A percentile compares a stretch with the other conserved stretches of the same genome.
These are phyloP conservation scores for Kluyveromyces starmeri DNA, from an alignment of 805 yeast species.

Conservation along the genomic window DNA sequence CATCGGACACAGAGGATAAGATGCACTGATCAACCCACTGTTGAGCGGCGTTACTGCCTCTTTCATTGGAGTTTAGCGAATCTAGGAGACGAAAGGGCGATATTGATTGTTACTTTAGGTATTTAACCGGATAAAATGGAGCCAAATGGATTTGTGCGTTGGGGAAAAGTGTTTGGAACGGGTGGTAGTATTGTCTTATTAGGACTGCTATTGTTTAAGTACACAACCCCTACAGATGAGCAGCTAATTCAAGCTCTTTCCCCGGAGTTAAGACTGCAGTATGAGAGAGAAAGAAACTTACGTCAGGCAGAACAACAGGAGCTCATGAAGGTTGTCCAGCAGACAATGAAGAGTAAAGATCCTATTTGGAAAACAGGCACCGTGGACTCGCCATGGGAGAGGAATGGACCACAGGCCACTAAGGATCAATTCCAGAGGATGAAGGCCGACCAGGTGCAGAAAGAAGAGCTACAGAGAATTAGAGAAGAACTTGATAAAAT, in stretches of 20 bases:
- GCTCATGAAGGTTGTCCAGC: conserved; percentile 54
- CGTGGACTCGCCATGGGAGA: conserved; percentile 59
- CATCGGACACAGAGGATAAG: too few species aligned
- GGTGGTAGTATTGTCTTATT: conserved; percentile 63
- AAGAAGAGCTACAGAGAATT: conserved; percentile 26
- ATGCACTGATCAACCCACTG: too few species aligned
- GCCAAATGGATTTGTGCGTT: conserved; percentile 45
- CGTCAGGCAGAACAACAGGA: conserved; percentile 63
- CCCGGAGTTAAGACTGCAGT: conserved; percentile 74
- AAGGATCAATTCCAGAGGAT: conserved; percentile 35
- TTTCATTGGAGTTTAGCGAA: too few species aligned
- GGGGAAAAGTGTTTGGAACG: conserved; percentile 47
- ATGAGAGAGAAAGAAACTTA: conserved; percentile 52
- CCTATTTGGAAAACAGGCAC: conserved; percentile 81
- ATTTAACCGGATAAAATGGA: conserved; percentile 23
- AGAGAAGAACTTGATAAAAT: conserved; percentile 33
- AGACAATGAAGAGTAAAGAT: conserved; percentile 58
- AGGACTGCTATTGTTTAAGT: conserved; percentile 65
- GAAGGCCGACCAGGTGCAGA: conserved; percentile 28
- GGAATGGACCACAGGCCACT: conserved; percentile 19
- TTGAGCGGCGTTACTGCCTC: too few species aligned
- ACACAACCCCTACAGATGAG: conserved; percentile 80
- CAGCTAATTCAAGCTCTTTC: conserved; percentile 63
- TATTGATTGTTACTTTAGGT: too few species aligned
- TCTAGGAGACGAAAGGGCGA: too few species aligned